phyloP scores from a whole-genome alignment of 352 stramenopile species.

The Globisporangium cylindrosporum region DNA sequence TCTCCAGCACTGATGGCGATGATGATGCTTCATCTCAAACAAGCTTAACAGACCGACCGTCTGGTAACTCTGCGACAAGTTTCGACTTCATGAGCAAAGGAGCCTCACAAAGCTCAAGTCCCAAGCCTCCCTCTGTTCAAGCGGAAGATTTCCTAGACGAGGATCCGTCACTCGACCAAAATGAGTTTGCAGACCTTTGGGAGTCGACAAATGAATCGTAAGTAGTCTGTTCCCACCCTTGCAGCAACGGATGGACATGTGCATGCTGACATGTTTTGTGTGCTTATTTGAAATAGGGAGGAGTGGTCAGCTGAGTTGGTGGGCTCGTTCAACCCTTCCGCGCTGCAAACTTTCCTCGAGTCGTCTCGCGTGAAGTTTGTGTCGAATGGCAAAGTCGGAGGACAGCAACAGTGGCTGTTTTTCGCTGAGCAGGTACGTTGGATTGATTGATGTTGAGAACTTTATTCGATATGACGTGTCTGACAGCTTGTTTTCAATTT shows the following conservation, averaged over 20 bases:
- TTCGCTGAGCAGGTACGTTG: slow-evolving; percentile 68
- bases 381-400: slow-evolving; percentile 72
- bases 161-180: slow-evolving; percentile 38
- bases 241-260: not conserved
- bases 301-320: slow-evolving; percentile 70
- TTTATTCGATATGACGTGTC: slow-evolving; percentile 9
- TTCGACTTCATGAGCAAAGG: slow-evolving; percentile 43
- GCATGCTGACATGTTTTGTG: slow-evolving; percentile 10
- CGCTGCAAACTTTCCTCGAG: slow-evolving; percentile 64
- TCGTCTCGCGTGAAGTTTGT: slow-evolving; percentile 59
- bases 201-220: slow-evolving; percentile 78
- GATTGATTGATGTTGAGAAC: not conserved
- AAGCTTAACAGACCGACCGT: slow-evolving; percentile 43
- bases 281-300: slow-evolving; percentile 36
- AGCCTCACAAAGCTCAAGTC: slow-evolving; percentile 12
- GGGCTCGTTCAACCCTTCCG: slow-evolving; percentile 47
- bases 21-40: slow-evolving; percentile 45
- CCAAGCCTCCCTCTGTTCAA: slow-evolving; percentile 30
- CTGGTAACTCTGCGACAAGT: slow-evolving; percentile 29
- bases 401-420: slow-evolving; percentile 78
- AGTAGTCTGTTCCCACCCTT: slow-evolving; percentile 16
- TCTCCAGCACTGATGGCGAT: slow-evolving; percentile 39
- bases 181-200: slow-evolving; percentile 74
- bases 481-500: slow-evolving; percentile 4
- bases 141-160: slow-evolving; percentile 63